Evolutionary conservation across 2,329 filamentous ascomycete species (phyloP).

Genomic region (Leptosphaerulina australis): DNA sequence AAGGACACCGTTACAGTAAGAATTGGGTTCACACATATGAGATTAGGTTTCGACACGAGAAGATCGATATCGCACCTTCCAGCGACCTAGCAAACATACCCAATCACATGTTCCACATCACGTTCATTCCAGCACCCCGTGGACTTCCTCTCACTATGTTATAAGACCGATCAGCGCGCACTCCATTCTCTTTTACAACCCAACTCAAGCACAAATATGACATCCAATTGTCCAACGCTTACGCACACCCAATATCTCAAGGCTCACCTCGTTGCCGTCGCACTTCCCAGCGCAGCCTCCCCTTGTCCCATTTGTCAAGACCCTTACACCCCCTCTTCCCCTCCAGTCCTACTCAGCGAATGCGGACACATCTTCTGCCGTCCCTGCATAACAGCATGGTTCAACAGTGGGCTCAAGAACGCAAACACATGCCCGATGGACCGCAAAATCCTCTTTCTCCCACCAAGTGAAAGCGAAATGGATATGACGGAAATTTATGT

Average conservation of each 20-base stretch:
- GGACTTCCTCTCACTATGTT: neutral
- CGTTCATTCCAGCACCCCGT: neutral
- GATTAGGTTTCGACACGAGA: neutral
- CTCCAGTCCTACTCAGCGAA: constrained; percentile 8
- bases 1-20: neutral
- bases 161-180: neutral
- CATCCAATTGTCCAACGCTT: neutral
- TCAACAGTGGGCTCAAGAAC: neutral
- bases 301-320: constrained; percentile 17
- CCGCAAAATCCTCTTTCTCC: neutral
- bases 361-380: constrained; percentile 24
- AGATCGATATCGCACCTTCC: neutral
- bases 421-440: constrained; percentile 2
- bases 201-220: neutral
- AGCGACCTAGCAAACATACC: constrained; percentile 5
- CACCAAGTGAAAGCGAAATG: neutral
- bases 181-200: neutral
- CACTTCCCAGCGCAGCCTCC: constrained; percentile 5
- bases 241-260: neutral
- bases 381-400: constrained; percentile 16
- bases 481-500: neutral
- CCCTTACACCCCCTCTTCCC: neutral
- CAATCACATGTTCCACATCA: constrained; percentile 6
- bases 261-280: neutral
- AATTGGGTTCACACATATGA: too few species aligned